phyloP scores from a whole-genome alignment of 208 protist species.

The Trypanosoma scelopori region DNA sequence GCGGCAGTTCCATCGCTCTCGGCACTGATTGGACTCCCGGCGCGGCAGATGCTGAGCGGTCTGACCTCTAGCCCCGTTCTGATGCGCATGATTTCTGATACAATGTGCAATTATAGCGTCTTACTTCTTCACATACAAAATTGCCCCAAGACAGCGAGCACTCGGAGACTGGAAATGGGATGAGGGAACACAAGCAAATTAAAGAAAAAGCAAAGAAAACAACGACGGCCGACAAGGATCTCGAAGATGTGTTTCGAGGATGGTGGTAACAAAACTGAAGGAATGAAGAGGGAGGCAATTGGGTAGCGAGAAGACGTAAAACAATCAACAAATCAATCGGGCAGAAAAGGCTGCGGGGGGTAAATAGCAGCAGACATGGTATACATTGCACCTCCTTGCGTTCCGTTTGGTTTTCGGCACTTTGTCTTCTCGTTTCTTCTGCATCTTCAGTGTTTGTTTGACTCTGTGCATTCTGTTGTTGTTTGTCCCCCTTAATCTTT shows the following conservation, averaged over 20 bases:
- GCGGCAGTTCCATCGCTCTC: slow-evolving; percentile 40
- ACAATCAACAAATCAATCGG: background rate
- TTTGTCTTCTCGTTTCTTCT: slow-evolving; percentile 16
- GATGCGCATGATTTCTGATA: slow-evolving; percentile 85
- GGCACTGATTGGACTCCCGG: slow-evolving; percentile 51
- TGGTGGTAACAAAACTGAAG: background rate
- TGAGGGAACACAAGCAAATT: too few species aligned
- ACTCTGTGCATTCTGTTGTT: too few species aligned
- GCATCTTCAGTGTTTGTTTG: slow-evolving; percentile 5
- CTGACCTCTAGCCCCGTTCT: slow-evolving; percentile 64
- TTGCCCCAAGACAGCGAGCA: background rate
- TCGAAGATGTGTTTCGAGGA: background rate
- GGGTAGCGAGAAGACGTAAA: background rate
- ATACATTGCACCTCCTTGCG: background rate
- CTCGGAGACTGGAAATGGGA: background rate
- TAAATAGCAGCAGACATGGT: too few species aligned
- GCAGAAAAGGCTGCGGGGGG: background rate
- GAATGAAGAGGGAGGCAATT: background rate
- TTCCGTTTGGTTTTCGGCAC: background rate
- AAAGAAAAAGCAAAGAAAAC: slow-evolving; percentile 10
- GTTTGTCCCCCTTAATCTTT: background rate
- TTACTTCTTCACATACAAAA: slow-evolving; percentile 44
- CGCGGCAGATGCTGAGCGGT: slow-evolving; percentile 47
- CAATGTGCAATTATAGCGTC: slow-evolving; percentile 92
- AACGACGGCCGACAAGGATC: background rate